Evolutionary conservation across 106 monocot species (phyloP), one percentile per base, ranked within the genome.

Genomic region (Dendrobium huoshanense): DNA sequence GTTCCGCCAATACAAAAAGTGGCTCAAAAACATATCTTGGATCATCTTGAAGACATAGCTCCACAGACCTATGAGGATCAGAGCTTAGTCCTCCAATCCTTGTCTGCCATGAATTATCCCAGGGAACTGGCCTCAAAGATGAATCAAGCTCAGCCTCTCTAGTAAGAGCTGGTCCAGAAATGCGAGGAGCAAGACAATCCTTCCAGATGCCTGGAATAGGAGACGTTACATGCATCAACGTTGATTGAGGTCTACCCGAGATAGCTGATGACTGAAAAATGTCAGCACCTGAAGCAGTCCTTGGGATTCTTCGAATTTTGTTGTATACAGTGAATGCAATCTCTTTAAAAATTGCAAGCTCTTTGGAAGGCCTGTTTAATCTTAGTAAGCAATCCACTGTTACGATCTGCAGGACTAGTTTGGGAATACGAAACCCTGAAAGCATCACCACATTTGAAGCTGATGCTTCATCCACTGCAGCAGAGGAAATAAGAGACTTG

Each of bases 321-420:
- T 92, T 98, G 87, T 95, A 98, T 17, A 98, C 92, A 22, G 97
- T 92, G 84, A 98, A 95, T 72, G 97, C 92, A 81, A 95, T 84
- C 67, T 98, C 97, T 81, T 95, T 98, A 49, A 92, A 83, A 67
- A 92, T 45, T 51, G 92, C 85, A 67, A 91, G 91, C 75, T 98
- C 92, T 72, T 84, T 88, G 7, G 64, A 72, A 73, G 92, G 87
- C 67, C 77, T 91, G 74, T 86, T 83, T 44, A 91, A 48, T 85
- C 88, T 88, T 41, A 98, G 72, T 25, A 98, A 75, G 74, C 89
- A 85, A 45, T 98, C 97, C 7, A 95, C 59, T 77, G 89, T 94
- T 75, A 98, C 88, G 77, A 98, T 89, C 80, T 98, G 97, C 61
- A 95, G 79, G 45, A 98, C 94, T 9, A 98, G 78, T 79, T 91